These are phyloP conservation scores for Verticillium tricorpus DNA, from an alignment of 2,329 filamentous ascomycete species.

Conservation along the genomic window DNA sequence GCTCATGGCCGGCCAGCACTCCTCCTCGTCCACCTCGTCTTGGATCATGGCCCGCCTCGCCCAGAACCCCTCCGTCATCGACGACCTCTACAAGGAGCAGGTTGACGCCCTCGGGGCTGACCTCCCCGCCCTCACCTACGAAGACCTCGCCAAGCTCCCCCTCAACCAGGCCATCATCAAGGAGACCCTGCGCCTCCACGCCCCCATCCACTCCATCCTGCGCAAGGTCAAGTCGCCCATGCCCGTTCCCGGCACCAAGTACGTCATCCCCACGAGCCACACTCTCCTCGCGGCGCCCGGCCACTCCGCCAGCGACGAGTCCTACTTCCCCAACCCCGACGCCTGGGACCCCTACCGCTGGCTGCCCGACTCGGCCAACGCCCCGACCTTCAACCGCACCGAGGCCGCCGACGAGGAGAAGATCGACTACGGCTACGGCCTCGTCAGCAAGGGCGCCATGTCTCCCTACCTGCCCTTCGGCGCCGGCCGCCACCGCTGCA, in stretches of 20 bases:
- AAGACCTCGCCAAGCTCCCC: constrained; percentile 72
- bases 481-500: constrained; percentile 87
- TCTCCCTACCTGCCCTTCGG: constrained; percentile 94
- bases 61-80: constrained; percentile 68
- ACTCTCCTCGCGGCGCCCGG: constrained; percentile 81
- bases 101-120: constrained; percentile 66
- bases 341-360: constrained; percentile 90
- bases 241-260: constrained; percentile 76
- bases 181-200: constrained; percentile 86
- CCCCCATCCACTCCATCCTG: constrained; percentile 93
- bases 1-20: constrained; percentile 89
- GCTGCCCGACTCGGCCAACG: constrained; percentile 61
- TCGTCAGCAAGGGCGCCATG: constrained; percentile 84
- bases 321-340: constrained; percentile 77
- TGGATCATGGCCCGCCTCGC: constrained; percentile 85
- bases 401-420: constrained; percentile 63
- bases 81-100: constrained; percentile 83
- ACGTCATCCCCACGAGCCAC: constrained; percentile 75
- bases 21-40: constrained; percentile 75
- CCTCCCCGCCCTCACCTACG: constrained; percentile 70
- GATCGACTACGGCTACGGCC: constrained; percentile 89
- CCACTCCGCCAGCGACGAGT: constrained; percentile 66
- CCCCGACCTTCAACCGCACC: constrained; percentile 38
- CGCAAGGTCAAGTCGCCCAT: constrained; percentile 88
- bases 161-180: constrained; percentile 83